Conservation (phyloP, 257 asterid genomes). For the Primulina eburnea region DNA sequence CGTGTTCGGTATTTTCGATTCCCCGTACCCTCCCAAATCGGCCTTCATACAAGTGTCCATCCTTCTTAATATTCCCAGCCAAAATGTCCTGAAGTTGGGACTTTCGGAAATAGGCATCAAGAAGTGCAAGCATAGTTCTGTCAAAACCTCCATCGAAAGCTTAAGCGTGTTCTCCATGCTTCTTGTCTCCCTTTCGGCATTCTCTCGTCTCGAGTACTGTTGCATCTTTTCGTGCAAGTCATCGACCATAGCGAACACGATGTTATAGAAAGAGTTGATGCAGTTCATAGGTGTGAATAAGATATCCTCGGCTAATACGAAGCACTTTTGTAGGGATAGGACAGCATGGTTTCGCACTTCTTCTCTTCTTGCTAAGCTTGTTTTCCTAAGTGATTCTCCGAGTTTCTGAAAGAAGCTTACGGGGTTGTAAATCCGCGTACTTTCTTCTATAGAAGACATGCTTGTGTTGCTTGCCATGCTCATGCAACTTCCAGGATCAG, state of each 20-base stretch:
- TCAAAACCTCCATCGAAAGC: conserved; percentile 72
- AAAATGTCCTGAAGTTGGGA: conserved; percentile 64
- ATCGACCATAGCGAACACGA: conserved; percentile 83
- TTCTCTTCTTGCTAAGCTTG: conserved; percentile 87
- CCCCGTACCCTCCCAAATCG: conserved; percentile 69
- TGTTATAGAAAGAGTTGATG: conserved; percentile 59
- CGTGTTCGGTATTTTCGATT: conserved; percentile 50
- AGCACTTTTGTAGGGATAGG: conserved; percentile 62
- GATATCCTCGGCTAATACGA: conserved; percentile 66
- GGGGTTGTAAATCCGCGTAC: conserved; percentile 41
- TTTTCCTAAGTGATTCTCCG: conserved; percentile 77
- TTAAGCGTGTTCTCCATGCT: conserved; percentile 87
- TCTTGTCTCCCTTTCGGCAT: conserved; percentile 78
- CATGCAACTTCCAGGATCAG: conserved; percentile 62
- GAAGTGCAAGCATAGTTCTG: conserved; percentile 59
- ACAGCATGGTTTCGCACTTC: conserved; percentile 87
- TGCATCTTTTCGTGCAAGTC: conserved; percentile 86
- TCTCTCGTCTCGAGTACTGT: conserved; percentile 79
- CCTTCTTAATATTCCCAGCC: conserved; percentile 77
- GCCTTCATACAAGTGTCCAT: conserved; percentile 93
- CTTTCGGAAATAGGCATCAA: conserved; percentile 71
- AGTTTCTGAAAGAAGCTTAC: conserved; percentile 61
- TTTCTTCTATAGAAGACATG: conserved; percentile 51
- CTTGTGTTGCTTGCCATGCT: conserved; percentile 45
- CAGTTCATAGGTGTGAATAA: conserved; percentile 65